phyloP scores from a whole-genome alignment of 2,329 filamentous ascomycete genomes.

The Kalmusia sp. region DNA sequence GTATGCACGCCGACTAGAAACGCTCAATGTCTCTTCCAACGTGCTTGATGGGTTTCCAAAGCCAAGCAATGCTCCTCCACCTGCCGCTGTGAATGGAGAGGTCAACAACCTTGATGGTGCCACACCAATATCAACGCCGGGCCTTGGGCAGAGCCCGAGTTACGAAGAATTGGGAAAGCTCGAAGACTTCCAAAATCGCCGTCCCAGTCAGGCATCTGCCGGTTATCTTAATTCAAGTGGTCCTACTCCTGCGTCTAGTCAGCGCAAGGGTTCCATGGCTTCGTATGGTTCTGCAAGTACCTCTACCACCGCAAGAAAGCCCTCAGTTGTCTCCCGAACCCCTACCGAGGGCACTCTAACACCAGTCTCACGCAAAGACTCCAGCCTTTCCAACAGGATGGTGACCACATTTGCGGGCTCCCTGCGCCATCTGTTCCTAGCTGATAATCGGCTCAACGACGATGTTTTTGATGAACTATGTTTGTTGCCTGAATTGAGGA shows the following conservation, averaged over 20 bases:
- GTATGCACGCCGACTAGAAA: constrained; percentile 90
- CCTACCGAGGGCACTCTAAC: constrained; percentile 65
- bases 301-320: constrained; percentile 65
- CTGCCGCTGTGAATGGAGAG: constrained; percentile 48
- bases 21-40: constrained; percentile 94
- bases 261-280: constrained; percentile 83
- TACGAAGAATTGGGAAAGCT: constrained; percentile 77
- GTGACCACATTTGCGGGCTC: constrained; percentile 88
- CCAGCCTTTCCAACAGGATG: constrained; percentile 79
- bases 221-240: constrained; percentile 79
- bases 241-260: constrained; percentile 68
- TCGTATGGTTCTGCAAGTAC: constrained; percentile 67
- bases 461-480: constrained; percentile 94
- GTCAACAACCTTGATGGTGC: constrained; percentile 48
- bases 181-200: constrained; percentile 69
- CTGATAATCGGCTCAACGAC: constrained; percentile 92
- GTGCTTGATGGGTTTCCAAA: constrained; percentile 91
- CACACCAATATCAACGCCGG: constrained; percentile 54
- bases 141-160: constrained; percentile 64
- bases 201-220: constrained; percentile 85
- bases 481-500: constrained; percentile 79
- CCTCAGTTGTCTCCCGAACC: constrained; percentile 77
- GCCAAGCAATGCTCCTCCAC: constrained; percentile 73
- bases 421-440: constrained; percentile 82
- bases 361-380: constrained; percentile 79